A percentile compares a stretch with the other conserved stretches of the same genome.
Conservation (phyloP, 148 eudicot species). For the Persicaria tinctoria region DNA sequence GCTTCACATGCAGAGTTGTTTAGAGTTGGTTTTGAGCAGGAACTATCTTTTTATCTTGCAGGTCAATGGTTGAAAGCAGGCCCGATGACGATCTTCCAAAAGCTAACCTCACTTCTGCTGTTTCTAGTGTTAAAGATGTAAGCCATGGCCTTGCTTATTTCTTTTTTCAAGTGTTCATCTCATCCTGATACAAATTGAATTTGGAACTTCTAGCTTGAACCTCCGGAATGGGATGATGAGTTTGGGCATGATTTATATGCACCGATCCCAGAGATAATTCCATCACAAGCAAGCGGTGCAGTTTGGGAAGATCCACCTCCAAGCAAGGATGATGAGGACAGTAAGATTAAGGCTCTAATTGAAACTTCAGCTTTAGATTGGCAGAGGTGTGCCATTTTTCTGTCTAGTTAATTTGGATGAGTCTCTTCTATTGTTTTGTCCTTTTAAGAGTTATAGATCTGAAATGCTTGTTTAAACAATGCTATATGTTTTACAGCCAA, state of each 20-base stretch:
- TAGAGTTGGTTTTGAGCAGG: not conserved
- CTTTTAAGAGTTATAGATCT: not conserved
- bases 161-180: not conserved
- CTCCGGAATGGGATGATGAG: slow-evolving; percentile 81
- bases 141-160: slow-evolving; percentile 8
- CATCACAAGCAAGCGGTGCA: slow-evolving; percentile 40
- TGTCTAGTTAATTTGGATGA: not conserved
- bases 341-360: slow-evolving; percentile 66
- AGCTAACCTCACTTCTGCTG: slow-evolving; percentile 25
- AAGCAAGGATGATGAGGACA: slow-evolving; percentile 77
- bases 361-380: slow-evolving; percentile 68
- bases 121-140: slow-evolving; percentile 50
- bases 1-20: not conserved
- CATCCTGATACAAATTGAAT: not conserved
- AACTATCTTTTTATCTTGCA: not conserved
- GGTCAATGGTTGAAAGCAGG: slow-evolving; percentile 26
- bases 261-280: slow-evolving; percentile 47
- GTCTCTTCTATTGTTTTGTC: not conserved
- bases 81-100: slow-evolving; percentile 37
- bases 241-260: slow-evolving; percentile 86
- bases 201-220: slow-evolving; percentile 42
- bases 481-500: slow-evolving; percentile 43
- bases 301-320: slow-evolving; percentile 54
- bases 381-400: slow-evolving; percentile 50
- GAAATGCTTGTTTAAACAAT: slow-evolving; percentile 2